Evolutionary conservation across 2,329 filamentous ascomycete genomes (phyloP), one percentile per base, ranked within the genome.

Genomic region (Trichoderma aggressivum): DNA sequence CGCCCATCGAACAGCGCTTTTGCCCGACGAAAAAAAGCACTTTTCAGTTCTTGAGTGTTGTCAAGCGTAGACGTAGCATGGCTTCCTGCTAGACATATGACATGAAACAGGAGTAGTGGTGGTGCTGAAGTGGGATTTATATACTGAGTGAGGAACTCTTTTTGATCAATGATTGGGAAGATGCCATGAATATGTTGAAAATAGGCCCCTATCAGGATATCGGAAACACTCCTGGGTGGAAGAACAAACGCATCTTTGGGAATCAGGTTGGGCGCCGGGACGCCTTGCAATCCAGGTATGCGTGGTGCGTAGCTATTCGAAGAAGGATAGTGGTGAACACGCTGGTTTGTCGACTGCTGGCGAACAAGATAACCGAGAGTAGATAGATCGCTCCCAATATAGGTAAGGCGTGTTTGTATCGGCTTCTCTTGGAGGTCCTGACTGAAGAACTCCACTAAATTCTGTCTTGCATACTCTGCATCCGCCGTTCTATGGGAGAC

Each of bases 1-100:
- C 85, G 81, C 47, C 80, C 81, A 72, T 87, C 85, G 55, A 86
- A 85, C 1, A 87, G 76, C 70, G 81, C 82, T 74, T 86, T 87
- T 14, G 53, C 53, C 6, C 53, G 53, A 10, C 53, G 53, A 2
- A 56, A 56, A 18, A 56, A 11, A 1, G 53, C 53, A 18, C 26
- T n/a, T 11, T 56, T 56, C 10, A 56, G 26, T 7, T 56, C 53
- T 30, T 56, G 53, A 30, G 53, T 28, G 8, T 56, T 56, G 2
- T 56, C 53, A 56, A 56, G 53, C 7, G 53, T 28, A 7, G 53
- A 56, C 14, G 16, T 1, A 2, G 10, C 53, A 56, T 56, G 53
- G 10, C 53, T 56, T 10, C 53, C 53, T 28, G 26, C 53, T 0
- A 56, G 53, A 56, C 53, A 56, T 28, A 56, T 56, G 16, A 26